A percentile compares a stretch with the other conserved stretches of the same genome.
These are phyloP conservation scores for Kurtzmaniella quercitrusa DNA, from an alignment of 1,139 yeast species.

Conservation along the genomic window DNA sequence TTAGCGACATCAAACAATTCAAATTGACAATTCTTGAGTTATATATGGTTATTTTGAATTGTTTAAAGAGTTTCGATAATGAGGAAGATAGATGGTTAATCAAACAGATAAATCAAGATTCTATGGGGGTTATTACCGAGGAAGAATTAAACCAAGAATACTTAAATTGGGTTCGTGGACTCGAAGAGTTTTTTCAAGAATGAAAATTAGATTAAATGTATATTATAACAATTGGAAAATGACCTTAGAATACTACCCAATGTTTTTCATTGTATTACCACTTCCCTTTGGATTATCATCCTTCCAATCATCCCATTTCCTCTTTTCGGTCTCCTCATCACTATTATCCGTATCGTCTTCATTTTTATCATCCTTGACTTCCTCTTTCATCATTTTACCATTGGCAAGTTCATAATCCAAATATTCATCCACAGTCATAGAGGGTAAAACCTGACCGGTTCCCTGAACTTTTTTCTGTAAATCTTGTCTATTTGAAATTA, in stretches of 20 bases:
- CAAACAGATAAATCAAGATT: constrained; percentile 16
- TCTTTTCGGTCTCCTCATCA: constrained; percentile 47
- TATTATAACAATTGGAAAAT: too few relatives aligned
- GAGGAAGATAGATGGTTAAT: constrained; percentile 56
- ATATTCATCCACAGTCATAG: constrained; percentile 92
- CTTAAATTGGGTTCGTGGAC: constrained; percentile 31
- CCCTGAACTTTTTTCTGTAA: constrained; percentile 70
- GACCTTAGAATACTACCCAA: constrained; percentile 49
- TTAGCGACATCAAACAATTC: constrained; percentile 28
- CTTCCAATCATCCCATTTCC: constrained; percentile 91
- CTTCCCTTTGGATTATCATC: constrained; percentile 85
- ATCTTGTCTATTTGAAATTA: constrained; percentile 58
- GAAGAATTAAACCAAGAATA: constrained; percentile 31
- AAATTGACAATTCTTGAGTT: constrained; percentile 39
- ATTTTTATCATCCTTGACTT: constrained; percentile 25
- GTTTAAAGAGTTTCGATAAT: constrained; percentile 39
- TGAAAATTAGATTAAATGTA: constrained; percentile 3
- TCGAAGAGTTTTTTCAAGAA: constrained; percentile 23
- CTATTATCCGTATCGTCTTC: constrained; percentile 29
- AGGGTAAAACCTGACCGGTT: constrained; percentile 89
- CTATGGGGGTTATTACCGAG: constrained; percentile 24
- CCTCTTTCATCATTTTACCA: constrained; percentile 70
- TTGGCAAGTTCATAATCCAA: constrained; percentile 79
- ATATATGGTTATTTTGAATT: constrained; percentile 47
- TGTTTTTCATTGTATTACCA: constrained; percentile 78